Evolutionary conservation across 2,329 filamentous ascomycete species (phyloP), one percentile per base, ranked within the genome.

Genomic region (Cercospora zeina): DNA sequence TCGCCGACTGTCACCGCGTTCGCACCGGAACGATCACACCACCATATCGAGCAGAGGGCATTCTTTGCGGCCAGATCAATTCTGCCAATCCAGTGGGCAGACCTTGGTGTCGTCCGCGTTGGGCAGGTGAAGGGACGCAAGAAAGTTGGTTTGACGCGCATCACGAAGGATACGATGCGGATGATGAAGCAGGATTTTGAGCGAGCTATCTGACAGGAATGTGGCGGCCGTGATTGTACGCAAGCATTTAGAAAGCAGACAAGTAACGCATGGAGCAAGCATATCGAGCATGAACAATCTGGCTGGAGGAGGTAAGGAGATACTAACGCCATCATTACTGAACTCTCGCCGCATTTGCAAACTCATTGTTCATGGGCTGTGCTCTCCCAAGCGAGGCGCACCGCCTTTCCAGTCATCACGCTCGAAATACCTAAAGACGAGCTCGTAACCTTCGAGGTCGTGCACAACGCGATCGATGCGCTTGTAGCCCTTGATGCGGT

Each of bases 371-470:
- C 47, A 65, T n/a, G 67, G 67, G 56, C 62, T 66, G 21, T 53
- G 68, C 76, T 88, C 86, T 37, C 86, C 86, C 73, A 88, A 75
- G 70, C 85, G 79, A 51, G 86, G 85, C 67, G 82, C 82, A 66
- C 85, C 85, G 58, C 85, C 85, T 75, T 83, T 83, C 85, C 85
- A 97, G 71, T 89, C 93, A 68, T 96, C 87, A 63, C 91, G 86
- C 80, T 97, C 93, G 74, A 96, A 99, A 82, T 96, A 97, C 62
- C 93, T 86, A 80, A 99, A 99, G 50, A 99, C 89, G 37, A 99
- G 82, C 76, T 97, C 93, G 74, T 99, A 99, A 58, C 96, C 95
- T 73, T 99, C 93, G 70, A 99, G 88, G 72, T 97, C 93, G 76
- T 99, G 95, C 55, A 99, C 91, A 68, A 99, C 97, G 59, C 93